Evolutionary conservation across 345 rosid genomes (phyloP).

Genomic region (Populus deltoides): DNA sequence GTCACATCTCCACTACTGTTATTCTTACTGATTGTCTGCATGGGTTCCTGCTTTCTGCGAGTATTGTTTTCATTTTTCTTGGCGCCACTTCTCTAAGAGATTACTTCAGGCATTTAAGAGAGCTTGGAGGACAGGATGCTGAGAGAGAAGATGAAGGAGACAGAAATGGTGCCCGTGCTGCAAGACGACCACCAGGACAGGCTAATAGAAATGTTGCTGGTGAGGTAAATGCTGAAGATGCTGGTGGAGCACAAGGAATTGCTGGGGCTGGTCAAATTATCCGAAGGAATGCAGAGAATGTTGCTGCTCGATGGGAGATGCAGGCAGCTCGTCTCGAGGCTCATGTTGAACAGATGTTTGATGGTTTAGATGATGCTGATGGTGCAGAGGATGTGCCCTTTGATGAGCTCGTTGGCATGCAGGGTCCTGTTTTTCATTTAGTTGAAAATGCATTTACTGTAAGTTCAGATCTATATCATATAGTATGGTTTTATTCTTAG

Average conservation of each 20-base stretch:
- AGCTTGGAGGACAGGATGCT: slow-evolving; percentile 90
- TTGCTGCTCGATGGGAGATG: slow-evolving; percentile 95
- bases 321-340: slow-evolving; percentile 99
- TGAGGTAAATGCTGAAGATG: slow-evolving; percentile 83
- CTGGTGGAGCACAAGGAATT: slow-evolving; percentile 67
- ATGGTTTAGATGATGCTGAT: slow-evolving; percentile 97
- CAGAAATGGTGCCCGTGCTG: slow-evolving; percentile 85
- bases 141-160: slow-evolving; percentile 95
- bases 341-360: slow-evolving; percentile 98
- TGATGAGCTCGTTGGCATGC: slow-evolving; percentile 99
- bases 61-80: slow-evolving; percentile 92
- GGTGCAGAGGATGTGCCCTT: slow-evolving; percentile 99
- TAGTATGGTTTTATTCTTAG: slow-evolving; percentile 5
- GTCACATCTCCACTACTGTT: slow-evolving; percentile 78
- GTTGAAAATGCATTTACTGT: slow-evolving; percentile 99
- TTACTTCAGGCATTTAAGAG: slow-evolving; percentile 89
- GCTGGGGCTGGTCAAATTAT: slow-evolving; percentile 71
- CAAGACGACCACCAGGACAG: slow-evolving; percentile 66
- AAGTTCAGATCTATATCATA: slow-evolving; percentile 30
- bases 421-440: slow-evolving; percentile 98
- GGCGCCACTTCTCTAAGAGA: slow-evolving; percentile 97
- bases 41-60: slow-evolving; percentile 96
- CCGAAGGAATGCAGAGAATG: slow-evolving; percentile 94
- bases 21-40: slow-evolving; percentile 96
- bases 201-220: slow-evolving; percentile 76